Percentiles rank a stretch among this genome's conserved stretches.
Conservation (phyloP, 805 yeast species). For the Hanseniaspora nectarophila region DNA sequence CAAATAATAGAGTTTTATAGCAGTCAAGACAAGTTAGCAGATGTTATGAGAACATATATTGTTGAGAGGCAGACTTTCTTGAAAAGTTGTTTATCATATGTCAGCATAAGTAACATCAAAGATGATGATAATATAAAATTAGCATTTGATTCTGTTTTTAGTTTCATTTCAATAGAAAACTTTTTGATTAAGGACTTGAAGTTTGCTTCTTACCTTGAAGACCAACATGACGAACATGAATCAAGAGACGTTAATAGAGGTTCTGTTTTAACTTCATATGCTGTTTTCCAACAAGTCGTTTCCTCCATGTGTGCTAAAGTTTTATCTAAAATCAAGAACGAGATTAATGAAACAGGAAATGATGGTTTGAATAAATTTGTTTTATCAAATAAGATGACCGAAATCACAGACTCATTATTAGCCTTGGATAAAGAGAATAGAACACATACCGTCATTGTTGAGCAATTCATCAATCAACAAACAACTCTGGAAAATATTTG, state of each 20-base stretch:
- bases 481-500: background rate
- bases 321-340: constrained; percentile 6
- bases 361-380: constrained; percentile 3
- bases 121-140: background rate
- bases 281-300: constrained; percentile 9
- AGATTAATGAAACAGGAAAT: background rate
- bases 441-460: constrained; percentile 8
- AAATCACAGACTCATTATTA: background rate
- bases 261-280: constrained; percentile 4
- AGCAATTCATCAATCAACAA: constrained; percentile 3
- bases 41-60: background rate
- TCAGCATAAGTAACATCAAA: constrained; percentile 7
- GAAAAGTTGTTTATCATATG: constrained; percentile 6
- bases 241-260: background rate
- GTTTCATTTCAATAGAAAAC: constrained; percentile 10
- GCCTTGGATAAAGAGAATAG: constrained; percentile 3
- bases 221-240: background rate
- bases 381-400: background rate
- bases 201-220: constrained; percentile 1
- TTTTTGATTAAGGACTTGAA: constrained; percentile 11
- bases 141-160: constrained; percentile 7
- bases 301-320: constrained; percentile 10
- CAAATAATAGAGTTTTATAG: constrained; percentile 9
- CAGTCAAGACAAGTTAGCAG: constrained; percentile 6
- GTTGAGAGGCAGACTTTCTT: constrained; percentile 8